These are phyloP conservation scores for Xylaria nigripes DNA, from an alignment of 495 filamentous ascomycete species.

Conservation along the genomic window DNA sequence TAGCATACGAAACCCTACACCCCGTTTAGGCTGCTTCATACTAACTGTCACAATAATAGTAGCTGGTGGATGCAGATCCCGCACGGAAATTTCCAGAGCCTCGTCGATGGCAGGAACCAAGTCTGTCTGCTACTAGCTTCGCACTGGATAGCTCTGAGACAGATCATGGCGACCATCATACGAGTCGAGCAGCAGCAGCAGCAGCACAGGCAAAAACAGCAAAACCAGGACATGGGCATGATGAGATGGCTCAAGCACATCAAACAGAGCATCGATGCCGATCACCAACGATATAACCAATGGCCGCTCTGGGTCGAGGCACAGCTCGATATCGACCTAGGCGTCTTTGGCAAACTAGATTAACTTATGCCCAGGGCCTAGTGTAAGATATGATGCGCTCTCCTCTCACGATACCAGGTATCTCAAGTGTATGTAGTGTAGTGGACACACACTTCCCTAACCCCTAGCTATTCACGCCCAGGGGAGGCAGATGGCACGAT, in stretches of 20 bases:
- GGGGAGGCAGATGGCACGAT: no score
- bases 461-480: no score
- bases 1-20: background rate
- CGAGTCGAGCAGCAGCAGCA: conserved; percentile 19
- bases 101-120: conserved; percentile 44
- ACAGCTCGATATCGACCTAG: conserved; percentile 26
- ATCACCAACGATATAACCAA: conserved; percentile 32
- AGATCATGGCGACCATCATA: conserved; percentile 46
- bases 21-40: background rate
- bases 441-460: no score
- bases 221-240: conserved; percentile 21
- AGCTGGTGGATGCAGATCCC: conserved; percentile 44
- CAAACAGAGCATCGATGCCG: conserved; percentile 32
- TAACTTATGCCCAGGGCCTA: background rate
- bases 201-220: conserved; percentile 13
- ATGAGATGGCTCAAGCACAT: conserved; percentile 35
- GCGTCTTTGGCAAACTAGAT: conserved; percentile 27
- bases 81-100: conserved; percentile 44
- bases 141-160: conserved; percentile 52
- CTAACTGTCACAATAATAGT: conserved; percentile 4
- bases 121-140: conserved; percentile 43
- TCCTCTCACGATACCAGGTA: no score
- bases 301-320: conserved; percentile 44
- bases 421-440: no score
- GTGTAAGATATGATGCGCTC: no score